Conservation (phyloP, 176 grass and related monocot species). For the Aegilops umbellulata region DNA sequence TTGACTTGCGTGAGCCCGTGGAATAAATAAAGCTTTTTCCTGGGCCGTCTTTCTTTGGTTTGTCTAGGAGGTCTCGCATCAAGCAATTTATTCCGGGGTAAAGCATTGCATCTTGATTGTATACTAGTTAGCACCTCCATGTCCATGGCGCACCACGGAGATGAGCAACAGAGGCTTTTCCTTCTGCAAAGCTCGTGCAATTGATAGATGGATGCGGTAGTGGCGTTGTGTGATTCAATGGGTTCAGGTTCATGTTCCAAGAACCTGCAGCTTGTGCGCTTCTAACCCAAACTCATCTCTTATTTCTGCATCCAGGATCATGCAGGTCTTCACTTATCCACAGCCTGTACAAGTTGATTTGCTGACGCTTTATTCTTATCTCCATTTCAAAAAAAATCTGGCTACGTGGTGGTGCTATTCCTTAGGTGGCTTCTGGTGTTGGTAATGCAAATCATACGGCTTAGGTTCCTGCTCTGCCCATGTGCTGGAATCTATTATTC, state of each 20-base stretch:
- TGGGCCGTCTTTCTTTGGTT: background rate
- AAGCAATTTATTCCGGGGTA: background rate
- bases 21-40: background rate
- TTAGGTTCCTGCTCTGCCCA: constrained; percentile 2
- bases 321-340: background rate
- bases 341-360: constrained; percentile 9
- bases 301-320: background rate
- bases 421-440: constrained; percentile 41
- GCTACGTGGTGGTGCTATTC: constrained; percentile 6
- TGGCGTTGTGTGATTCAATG: background rate
- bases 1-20: background rate
- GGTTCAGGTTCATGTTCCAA: background rate
- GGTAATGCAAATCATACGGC: constrained; percentile 6
- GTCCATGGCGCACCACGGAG: background rate
- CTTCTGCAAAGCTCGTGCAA: background rate
- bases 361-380: constrained; percentile 29
- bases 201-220: background rate
- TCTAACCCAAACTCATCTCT: background rate
- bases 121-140: background rate
- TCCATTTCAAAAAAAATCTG: too few relatives aligned
- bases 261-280: background rate
- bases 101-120: background rate
- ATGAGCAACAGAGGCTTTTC: background rate
- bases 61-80: background rate
- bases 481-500: constrained; percentile 38